Evolutionary conservation across 2,329 filamentous ascomycete genomes (phyloP).

Genomic region (Neocatenulostroma microsporum): DNA sequence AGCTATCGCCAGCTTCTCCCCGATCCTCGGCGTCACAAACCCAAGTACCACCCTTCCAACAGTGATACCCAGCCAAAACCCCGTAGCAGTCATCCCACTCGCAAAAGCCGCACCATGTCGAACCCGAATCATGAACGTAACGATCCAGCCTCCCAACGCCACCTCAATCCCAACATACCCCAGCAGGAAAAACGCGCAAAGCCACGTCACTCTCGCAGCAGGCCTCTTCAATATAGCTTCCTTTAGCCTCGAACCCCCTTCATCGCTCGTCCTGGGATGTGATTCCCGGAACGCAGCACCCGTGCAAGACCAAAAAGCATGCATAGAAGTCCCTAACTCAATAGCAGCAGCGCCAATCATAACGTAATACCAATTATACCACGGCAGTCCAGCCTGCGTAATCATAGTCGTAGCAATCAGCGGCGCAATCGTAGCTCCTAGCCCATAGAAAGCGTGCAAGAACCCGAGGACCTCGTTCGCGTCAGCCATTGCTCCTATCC

Average conservation of each 20-base stretch:
- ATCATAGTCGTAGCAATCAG: slow-evolving; percentile 67
- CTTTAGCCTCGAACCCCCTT: slow-evolving; percentile 43
- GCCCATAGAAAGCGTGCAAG: slow-evolving; percentile 63
- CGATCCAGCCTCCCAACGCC: slow-evolving; percentile 70
- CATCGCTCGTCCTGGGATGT: slow-evolving; percentile 38
- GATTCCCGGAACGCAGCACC: slow-evolving; percentile 50
- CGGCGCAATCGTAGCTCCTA: slow-evolving; percentile 62
- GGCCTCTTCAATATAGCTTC: slow-evolving; percentile 42
- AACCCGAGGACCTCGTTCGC: slow-evolving; percentile 68
- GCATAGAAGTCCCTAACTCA: slow-evolving; percentile 46
- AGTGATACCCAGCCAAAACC: slow-evolving; percentile 79
- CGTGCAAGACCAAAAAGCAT: slow-evolving; percentile 58
- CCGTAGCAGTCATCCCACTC: slow-evolving; percentile 66
- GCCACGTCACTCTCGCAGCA: slow-evolving; percentile 56
- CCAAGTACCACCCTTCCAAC: slow-evolving; percentile 64
- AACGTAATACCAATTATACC: slow-evolving; percentile 71
- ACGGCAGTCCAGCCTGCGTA: slow-evolving; percentile 51
- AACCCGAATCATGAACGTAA: slow-evolving; percentile 77
- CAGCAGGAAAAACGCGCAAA: slow-evolving; percentile 66
- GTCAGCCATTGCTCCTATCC: slow-evolving; percentile 63
- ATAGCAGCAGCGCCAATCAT: slow-evolving; percentile 55
- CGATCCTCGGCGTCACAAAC: slow-evolving; percentile 65
- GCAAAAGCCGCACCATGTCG: slow-evolving; percentile 61
- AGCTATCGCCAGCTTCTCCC: slow-evolving; percentile 55
- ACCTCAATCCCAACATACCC: slow-evolving; percentile 75